These are phyloP conservation scores for Phialemonium atrogriseum DNA, from an alignment of 2,329 filamentous ascomycete genomes.

Conservation along the genomic window DNA sequence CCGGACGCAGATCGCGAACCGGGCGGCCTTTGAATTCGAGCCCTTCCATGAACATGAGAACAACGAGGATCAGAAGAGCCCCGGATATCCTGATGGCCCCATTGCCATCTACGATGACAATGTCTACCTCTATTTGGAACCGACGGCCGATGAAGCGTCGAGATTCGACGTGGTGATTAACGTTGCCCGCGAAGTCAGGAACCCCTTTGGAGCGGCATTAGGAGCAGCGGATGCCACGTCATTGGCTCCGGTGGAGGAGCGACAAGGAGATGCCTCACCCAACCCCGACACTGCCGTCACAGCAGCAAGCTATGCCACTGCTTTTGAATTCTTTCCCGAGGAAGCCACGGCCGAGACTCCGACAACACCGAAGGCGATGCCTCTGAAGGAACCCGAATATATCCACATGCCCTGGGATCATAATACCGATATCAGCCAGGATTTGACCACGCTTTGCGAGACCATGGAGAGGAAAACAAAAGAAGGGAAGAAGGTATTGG, in stretches of 20 bases:
- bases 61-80: constrained; percentile 71
- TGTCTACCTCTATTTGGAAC: constrained; percentile 73
- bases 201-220: constrained; percentile 56
- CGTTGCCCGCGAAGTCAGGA: constrained; percentile 72
- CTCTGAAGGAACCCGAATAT: constrained; percentile 60
- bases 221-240: constrained; percentile 15
- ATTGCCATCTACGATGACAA: constrained; percentile 74
- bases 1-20: constrained; percentile 52
- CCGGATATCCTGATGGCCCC: constrained; percentile 74
- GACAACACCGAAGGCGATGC: constrained; percentile 48
- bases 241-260: constrained; percentile 19
- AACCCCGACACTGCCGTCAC: constrained; percentile 50
- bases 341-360: constrained; percentile 37
- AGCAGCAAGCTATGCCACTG: constrained; percentile 49
- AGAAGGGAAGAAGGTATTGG: constrained; percentile 67
- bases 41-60: constrained; percentile 59
- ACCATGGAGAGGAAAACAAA: constrained; percentile 64
- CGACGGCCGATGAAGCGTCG: constrained; percentile 67
- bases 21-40: constrained; percentile 49
- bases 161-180: constrained; percentile 79
- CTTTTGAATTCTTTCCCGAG: constrained; percentile 46
- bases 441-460: constrained; percentile 67
- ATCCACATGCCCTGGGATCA: constrained; percentile 85
- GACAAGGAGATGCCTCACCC: constrained; percentile 31
- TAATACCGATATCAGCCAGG: constrained; percentile 75